Percentiles rank a stretch among this genome's conserved stretches.
These are phyloP conservation scores for Hypoxylon lenormandii DNA, from an alignment of 495 filamentous ascomycete genomes.

Conservation along the genomic window DNA sequence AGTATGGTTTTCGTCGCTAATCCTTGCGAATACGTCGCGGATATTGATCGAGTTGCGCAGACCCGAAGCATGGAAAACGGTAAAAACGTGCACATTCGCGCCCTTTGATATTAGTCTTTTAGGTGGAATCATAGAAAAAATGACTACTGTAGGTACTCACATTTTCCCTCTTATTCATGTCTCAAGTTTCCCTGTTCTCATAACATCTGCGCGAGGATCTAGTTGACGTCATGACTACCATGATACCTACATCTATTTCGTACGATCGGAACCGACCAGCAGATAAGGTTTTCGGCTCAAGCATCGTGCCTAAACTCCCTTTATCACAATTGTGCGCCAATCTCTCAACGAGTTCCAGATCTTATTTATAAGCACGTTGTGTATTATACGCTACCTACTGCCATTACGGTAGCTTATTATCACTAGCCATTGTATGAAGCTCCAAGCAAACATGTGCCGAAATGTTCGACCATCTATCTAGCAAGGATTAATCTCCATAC, in stretches of 20 bases:
- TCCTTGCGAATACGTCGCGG: background rate
- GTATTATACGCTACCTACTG: too few species aligned
- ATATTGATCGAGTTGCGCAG: background rate
- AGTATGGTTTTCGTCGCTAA: background rate
- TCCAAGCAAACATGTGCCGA: background rate
- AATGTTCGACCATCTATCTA: background rate
- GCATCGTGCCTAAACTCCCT: too few species aligned
- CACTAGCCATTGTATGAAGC: background rate
- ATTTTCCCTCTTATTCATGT: background rate
- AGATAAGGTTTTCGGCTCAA: too few species aligned
- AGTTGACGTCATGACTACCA: slow-evolving; percentile 15
- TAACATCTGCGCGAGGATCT: slow-evolving; percentile 1
- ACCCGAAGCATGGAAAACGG: background rate
- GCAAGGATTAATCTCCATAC: background rate
- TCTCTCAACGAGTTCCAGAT: too few species aligned
- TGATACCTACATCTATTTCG: background rate
- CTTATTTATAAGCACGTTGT: too few species aligned
- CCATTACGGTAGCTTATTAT: background rate
- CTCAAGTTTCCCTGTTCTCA: slow-evolving; percentile 4
- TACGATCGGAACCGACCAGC: background rate
- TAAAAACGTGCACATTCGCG: too few species aligned
- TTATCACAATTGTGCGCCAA: too few species aligned
- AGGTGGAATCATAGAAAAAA: too few species aligned
- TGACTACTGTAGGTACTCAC: too few species aligned
- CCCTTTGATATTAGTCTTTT: too few species aligned